phyloP scores from a whole-genome alignment of 2,329 filamentous ascomycete genomes.

The Pyrenophora seminiperda region DNA sequence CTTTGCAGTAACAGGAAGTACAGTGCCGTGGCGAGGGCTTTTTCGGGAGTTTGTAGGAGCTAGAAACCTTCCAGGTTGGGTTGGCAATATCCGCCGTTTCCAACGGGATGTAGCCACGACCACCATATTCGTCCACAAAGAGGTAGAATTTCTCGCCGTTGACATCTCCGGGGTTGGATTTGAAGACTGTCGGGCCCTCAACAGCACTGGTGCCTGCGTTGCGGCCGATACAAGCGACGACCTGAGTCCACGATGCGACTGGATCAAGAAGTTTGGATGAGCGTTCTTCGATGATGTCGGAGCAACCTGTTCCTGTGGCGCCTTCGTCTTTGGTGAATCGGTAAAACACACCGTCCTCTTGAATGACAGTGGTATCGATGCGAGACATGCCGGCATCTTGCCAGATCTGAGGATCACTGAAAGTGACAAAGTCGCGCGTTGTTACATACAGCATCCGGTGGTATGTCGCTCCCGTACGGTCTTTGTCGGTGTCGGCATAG shows the following conservation, averaged over 20 bases:
- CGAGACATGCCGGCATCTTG: conserved; percentile 59
- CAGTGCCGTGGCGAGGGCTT: conserved; percentile 61
- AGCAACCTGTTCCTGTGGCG: conserved; percentile 56
- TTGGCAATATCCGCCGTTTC: conserved; percentile 57
- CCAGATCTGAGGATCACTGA: conserved; percentile 56
- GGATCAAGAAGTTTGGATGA: conserved; percentile 51
- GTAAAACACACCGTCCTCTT: conserved; percentile 52
- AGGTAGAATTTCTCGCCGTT: conserved; percentile 62
- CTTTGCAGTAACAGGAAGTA: conserved; percentile 57
- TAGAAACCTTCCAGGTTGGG: conserved; percentile 56
- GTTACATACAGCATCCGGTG: conserved; percentile 61
- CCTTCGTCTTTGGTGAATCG: conserved; percentile 64
- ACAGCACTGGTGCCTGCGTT: conserved; percentile 57
- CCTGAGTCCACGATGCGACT: conserved; percentile 52
- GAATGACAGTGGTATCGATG: conserved; percentile 60
- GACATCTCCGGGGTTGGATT: conserved; percentile 56
- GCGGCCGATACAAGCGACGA: conserved; percentile 57
- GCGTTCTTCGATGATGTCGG: conserved; percentile 61
- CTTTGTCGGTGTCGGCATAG: conserved; percentile 50
- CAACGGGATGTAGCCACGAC: conserved; percentile 60
- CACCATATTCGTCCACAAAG: conserved; percentile 60
- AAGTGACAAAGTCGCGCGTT: conserved; percentile 58
- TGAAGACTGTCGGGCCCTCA: conserved; percentile 60
- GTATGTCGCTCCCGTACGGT: conserved; percentile 53
- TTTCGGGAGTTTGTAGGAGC: conserved; percentile 53